Conservation (phyloP, 345 rosid species). For the Orychophragmus violaceus region DNA sequence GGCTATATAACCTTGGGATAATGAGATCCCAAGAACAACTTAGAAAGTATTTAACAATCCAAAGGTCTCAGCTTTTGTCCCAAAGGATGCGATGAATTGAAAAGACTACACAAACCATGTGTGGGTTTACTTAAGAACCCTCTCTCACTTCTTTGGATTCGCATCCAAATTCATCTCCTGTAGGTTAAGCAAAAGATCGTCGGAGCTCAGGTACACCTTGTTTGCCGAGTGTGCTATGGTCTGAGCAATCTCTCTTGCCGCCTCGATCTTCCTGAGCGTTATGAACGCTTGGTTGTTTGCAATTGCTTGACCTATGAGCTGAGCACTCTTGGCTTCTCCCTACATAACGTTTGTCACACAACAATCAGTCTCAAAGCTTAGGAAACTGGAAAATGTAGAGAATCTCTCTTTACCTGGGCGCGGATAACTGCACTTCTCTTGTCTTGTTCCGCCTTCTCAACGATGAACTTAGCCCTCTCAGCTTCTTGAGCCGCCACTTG, state of each 20-base stretch:
- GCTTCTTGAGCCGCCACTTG: slow-evolving; percentile 96
- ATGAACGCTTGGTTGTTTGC: slow-evolving; percentile 87
- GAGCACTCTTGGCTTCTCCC: slow-evolving; percentile 91
- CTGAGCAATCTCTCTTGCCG: slow-evolving; percentile 76
- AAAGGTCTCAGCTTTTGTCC: not conserved
- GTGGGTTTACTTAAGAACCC: not conserved
- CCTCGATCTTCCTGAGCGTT: slow-evolving; percentile 84
- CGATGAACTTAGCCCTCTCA: slow-evolving; percentile 84
- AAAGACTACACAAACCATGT: not conserved
- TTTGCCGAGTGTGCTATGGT: slow-evolving; percentile 60
- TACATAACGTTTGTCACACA: slow-evolving; percentile 19
- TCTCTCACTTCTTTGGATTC: slow-evolving; percentile 13
- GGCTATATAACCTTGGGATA: not conserved
- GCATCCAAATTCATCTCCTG: slow-evolving; percentile 50
- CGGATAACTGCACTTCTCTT: slow-evolving; percentile 85
- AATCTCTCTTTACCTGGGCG: slow-evolving; percentile 52
- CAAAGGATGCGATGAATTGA: not conserved
- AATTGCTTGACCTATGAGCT: slow-evolving; percentile 85
- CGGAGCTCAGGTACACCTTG: slow-evolving; percentile 63
- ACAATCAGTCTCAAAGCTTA: not conserved
- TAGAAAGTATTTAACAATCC: not conserved
- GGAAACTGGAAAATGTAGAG: not conserved
- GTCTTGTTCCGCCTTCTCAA: slow-evolving; percentile 92
- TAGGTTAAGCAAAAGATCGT: slow-evolving; percentile 69
- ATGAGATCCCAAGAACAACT: not conserved